phyloP scores from a whole-genome alignment of 805 yeast species.

The Yamadazyma kitorensis region DNA sequence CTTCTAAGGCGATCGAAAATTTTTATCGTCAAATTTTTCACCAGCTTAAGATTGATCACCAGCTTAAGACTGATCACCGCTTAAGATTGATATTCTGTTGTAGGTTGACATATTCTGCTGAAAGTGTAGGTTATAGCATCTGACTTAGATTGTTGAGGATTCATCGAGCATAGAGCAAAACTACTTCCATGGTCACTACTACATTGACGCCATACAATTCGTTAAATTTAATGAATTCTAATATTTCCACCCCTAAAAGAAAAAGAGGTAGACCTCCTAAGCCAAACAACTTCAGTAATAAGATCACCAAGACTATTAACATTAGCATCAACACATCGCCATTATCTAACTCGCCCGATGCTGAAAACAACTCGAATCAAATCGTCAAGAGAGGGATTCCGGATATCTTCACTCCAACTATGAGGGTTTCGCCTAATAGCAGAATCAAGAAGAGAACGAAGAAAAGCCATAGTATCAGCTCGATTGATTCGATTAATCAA shows the following conservation, averaged over 20 bases:
- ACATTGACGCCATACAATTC: no score
- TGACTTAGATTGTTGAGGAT: no score
- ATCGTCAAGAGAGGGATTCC: constrained; percentile 41
- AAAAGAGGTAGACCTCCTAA: constrained; percentile 49
- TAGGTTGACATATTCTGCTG: no score
- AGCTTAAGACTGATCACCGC: no score
- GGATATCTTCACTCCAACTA: constrained; percentile 41
- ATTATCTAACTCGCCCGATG: constrained; percentile 32
- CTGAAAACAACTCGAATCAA: constrained; percentile 38
- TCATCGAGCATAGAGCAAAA: no score
- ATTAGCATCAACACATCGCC: constrained; percentile 41
- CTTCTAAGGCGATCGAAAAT: no score
- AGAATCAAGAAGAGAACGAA: constrained; percentile 7
- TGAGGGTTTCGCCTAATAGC: constrained; percentile 30
- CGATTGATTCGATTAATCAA: constrained; percentile 10
- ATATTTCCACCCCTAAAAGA: constrained; percentile 25
- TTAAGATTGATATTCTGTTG: no score
- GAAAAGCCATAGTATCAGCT: constrained; percentile 8
- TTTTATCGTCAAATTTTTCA: no score
- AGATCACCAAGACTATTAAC: constrained; percentile 40
- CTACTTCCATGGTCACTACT: no score
- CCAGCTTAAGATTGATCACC: no score
- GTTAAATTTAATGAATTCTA: neutral
- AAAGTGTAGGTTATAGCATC: no score
- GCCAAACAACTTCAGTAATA: constrained; percentile 32